Base-by-base conservation (phyloP, 2,329 filamentous ascomycete genomes). In the Penicillium sp. region DNA sequence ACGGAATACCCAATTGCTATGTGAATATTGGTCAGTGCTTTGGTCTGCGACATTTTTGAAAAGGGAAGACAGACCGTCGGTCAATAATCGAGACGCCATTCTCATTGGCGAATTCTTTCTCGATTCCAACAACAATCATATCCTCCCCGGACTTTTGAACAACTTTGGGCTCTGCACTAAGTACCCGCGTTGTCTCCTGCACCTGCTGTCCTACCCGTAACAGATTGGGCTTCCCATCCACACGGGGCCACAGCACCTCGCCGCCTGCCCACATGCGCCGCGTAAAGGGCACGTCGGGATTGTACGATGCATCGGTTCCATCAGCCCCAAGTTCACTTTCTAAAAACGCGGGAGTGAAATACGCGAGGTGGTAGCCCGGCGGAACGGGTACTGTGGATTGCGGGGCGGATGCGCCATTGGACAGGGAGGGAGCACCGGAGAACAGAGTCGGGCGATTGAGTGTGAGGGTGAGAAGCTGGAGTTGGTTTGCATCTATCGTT, bases 251-350 rank as follows among this genome's bases (percentile, higher is more conserved):
- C 14, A 69, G 67, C 70, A 88, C 82, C 54, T 77, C 75, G 0
- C 86, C 86, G 1, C 85, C 85, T 0, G 85, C 85, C 86, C 86
- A 88, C 85, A 88, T 88, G 13, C 85, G 77, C 31, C 85, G 72
- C 2, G 83, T 85, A 55, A 87, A 88, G 0, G 85, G 85, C 3
- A 72, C 58, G 0, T 82, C 78, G 0, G 85, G 80, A 61, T 86
- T 88, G 66, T 84, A 87, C 0, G 80, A 81, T 1, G 67, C 72
- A 70, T 88, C 85, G 0, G 82, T 85, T 14, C 86, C 86, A 67
- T 89, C 85, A 0, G 67, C 58, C 0, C 84, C 85, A 0, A 88
- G 76, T 7, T 82, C 77, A 1, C 66, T 58, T 63, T 87, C 85
- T 0, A 82, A 58, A 5, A 81, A 81, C 0, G 74, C 73, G 0